Percentiles rank a stretch among this genome's conserved stretches.
Evolutionary conservation across 2,329 filamentous ascomycete genomes (phyloP).

Genomic region (Botrytis sinoallii): DNA sequence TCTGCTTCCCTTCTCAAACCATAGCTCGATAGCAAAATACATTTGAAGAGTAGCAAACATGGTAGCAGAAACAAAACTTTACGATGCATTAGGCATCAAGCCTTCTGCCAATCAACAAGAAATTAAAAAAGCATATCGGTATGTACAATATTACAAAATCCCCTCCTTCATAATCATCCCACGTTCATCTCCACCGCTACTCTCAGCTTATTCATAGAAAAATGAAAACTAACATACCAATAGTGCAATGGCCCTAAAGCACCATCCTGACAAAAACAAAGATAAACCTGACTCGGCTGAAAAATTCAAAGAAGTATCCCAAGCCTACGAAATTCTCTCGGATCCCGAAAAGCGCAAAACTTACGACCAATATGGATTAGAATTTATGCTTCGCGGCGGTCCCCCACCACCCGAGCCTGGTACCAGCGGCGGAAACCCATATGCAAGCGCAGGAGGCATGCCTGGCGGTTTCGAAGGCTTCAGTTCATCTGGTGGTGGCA

Average conservation of each 20-base stretch:
- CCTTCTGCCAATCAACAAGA: constrained; percentile 83
- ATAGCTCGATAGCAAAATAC: not conserved
- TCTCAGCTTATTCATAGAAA: not conserved
- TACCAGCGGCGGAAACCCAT: constrained; percentile 55
- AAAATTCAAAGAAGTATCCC: constrained; percentile 97
- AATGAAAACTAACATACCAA: constrained; percentile 22
- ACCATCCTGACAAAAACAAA: constrained; percentile 97
- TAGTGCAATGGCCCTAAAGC: constrained; percentile 85
- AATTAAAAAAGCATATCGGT: constrained; percentile 95
- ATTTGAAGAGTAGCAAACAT: constrained; percentile 50
- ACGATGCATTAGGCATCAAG: constrained; percentile 79
- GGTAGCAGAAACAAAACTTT: constrained; percentile 94
- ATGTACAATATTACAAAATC: constrained; percentile 39
- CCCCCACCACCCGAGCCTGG: constrained; percentile 60
- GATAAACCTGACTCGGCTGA: constrained; percentile 80
- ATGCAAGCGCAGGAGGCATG: constrained; percentile 54
- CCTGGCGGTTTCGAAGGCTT: constrained; percentile 54
- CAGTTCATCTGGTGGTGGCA: constrained; percentile 41
- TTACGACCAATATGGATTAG: constrained; percentile 92
- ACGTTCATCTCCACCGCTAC: not conserved
- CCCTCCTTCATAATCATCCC: not conserved
- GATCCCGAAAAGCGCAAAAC: constrained; percentile 95
- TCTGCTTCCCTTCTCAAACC: not conserved
- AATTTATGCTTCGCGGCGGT: constrained; percentile 83
- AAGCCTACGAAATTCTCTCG: constrained; percentile 96